Percentiles rank a stretch among this genome's conserved stretches.
Evolutionary conservation across 2,329 filamentous ascomycete genomes (phyloP).

Genomic region (Colletotrichum higginsianum): DNA sequence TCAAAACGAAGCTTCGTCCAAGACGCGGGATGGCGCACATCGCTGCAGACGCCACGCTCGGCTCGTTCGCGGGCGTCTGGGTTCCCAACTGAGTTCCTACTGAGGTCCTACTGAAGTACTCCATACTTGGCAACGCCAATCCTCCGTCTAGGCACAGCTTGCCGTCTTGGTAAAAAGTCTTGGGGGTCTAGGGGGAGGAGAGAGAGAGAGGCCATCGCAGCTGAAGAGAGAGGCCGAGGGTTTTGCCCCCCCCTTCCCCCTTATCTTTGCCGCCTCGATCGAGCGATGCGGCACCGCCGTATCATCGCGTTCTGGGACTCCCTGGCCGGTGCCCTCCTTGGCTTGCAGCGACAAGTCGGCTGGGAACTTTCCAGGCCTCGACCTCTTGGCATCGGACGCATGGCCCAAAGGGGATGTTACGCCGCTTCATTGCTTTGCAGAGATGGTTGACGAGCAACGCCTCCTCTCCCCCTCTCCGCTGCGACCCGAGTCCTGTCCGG

Average conservation of each 20-base stretch:
- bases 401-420: constrained; percentile 7
- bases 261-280: neutral
- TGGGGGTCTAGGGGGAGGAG: neutral
- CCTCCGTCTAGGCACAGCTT: constrained; percentile 36
- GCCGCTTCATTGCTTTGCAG: constrained; percentile 7
- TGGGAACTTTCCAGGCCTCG: neutral
- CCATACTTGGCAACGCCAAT: constrained; percentile 37
- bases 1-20: constrained; percentile 4
- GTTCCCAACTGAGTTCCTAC: neutral
- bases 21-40: constrained; percentile 2
- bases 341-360: constrained; percentile 22
- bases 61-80: constrained; percentile 11
- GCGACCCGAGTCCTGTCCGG: neutral
- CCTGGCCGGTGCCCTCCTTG: constrained; percentile 10
- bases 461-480: neutral
- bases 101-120: too few species aligned
- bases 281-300: neutral
- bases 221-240: neutral
- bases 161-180: constrained; percentile 37
- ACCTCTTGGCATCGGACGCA: constrained; percentile 26
- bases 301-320: neutral
- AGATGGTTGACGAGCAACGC: neutral
- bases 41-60: constrained; percentile 5
- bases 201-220: neutral
- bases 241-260: too few species aligned